Base-by-base conservation (phyloP, 257 asterid species). In the Solanum stenotomum region DNA sequence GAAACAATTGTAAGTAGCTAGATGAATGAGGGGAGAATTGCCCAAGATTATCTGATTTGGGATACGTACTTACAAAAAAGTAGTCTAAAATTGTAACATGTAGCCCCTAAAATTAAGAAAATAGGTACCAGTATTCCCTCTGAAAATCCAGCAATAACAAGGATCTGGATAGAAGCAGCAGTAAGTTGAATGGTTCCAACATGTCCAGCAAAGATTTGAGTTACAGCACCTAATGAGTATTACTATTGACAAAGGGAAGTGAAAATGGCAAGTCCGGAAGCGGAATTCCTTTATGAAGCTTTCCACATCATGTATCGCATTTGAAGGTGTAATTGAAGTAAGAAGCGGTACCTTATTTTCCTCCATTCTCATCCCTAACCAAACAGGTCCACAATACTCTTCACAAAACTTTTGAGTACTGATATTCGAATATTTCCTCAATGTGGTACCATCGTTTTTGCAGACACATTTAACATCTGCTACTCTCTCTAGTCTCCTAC, bases 151-250 rank as follows among this genome's bases (percentile, higher is more conserved):
- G 87, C 82, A 67, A 83, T 88, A n/a, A 88, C 52, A 23, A 70
- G 49, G 72, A 40, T 83, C 6, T 88, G 84, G 16, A 83, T 27
- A 49, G 89, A 44, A 52, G 84, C 71, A 35, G 89, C 83, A 13
- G 85, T 87, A 72, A 88, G 89, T 67, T 81, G 52, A 82, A 87
- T 68, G 38, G 70, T 68, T 2, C 87, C 89, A 16, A 87, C 46
- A 61, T 87, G 86, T 3, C 70, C 86, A 52, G 56, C 70, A 35
- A 61, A 87, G 49, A 87, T 46, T 35, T 87, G 83, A 81, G 87
- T 42, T 3, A 33, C 35, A 85, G 83, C 79, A 6, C 89, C 86
- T 9, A 81, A 6, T 22, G 89, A 78, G 20, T 78, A 87, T 31
- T 31, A 31, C 33, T 31, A 31, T 15, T 87, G 87, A 2, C 77